Base-by-base conservation (phyloP, 2,329 filamentous ascomycete species). In the Aspergillus sp. region DNA sequence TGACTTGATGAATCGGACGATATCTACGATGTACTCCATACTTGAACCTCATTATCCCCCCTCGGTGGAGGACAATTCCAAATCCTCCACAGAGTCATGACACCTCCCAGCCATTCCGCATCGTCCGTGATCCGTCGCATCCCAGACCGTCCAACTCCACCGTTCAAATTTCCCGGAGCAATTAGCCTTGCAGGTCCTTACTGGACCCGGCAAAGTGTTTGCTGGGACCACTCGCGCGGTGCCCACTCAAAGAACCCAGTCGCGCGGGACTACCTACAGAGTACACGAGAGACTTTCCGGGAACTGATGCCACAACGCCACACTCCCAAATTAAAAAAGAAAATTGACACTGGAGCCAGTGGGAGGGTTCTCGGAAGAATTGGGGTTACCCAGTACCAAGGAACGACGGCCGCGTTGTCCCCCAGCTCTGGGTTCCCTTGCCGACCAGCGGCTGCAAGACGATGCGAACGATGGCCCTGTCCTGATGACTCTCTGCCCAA, bases 151-250 rank as follows among this genome's bases (percentile, higher is more conserved):
- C 34, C 34, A 13, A 9, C 17, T 36, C 11, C 23, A 29, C 34
- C 32, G 21, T 36, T 20, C 47, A 21, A 44, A 43, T 32, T 20
- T 9, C 45, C 43, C 42, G 29, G 50, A 48, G 25, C 42, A 31
- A 44, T 42, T 41, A 45, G 45, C 11, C 45, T 47, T 42, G 53
- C 50, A 47, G 46, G 49, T 53, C 49, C 50, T 46, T 52, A 47
- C 52, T 45, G 14, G 20, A 49, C 50, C 45, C 34, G 34, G 34
- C 34, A n/a, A 38, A 17, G 34, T 38, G 34, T 13, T 38, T 5
- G 19, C n/a, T 19, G n/a, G 19, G 19, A 42, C 40, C 40, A 19
- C 25, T 29, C 11, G 9, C 11, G 5, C 25, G 9, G 25, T 29
- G 9, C 9, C 25, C 40, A 19, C 17, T 10, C 40, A 4, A 21